These are phyloP conservation scores for Epicoccum nigrum DNA, from an alignment of 2,329 filamentous ascomycete genomes.

Conservation along the genomic window DNA sequence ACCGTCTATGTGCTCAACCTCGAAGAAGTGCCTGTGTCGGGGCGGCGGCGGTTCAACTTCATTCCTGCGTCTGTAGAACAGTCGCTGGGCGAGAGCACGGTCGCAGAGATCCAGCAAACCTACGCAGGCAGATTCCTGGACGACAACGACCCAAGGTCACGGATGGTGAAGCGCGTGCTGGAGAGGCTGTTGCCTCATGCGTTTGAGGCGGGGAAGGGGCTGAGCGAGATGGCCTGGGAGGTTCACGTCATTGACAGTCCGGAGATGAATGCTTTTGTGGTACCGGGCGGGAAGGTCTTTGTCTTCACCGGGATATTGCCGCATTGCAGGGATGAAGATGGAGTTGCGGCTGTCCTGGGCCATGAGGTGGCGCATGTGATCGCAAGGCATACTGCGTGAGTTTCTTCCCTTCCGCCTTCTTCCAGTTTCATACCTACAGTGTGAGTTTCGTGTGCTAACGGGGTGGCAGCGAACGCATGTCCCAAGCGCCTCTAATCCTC, in stretches of 20 bases:
- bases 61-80: conserved; percentile 63
- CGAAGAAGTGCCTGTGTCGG: conserved; percentile 74
- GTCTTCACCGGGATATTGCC: conserved; percentile 75
- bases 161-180: conserved; percentile 68
- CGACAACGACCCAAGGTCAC: conserved; percentile 63
- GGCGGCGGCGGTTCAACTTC: conserved; percentile 75
- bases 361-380: conserved; percentile 80
- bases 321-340: conserved; percentile 70
- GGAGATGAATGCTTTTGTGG: conserved; percentile 75
- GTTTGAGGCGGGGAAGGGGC: conserved; percentile 49
- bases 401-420: not conserved
- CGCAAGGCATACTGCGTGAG: conserved; percentile 44
- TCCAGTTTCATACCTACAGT: not conserved
- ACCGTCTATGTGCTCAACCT: conserved; percentile 72
- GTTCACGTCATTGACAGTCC: conserved; percentile 75
- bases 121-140: conserved; percentile 64
- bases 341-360: conserved; percentile 75
- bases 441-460: not conserved
- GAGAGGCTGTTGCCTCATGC: conserved; percentile 69
- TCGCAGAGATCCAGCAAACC: conserved; percentile 62
- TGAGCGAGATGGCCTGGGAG: conserved; percentile 65
- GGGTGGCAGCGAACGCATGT: conserved; percentile 62
- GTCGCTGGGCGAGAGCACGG: conserved; percentile 59
- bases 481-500: conserved; percentile 49
- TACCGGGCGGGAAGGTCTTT: conserved; percentile 80